These are phyloP conservation scores for Sarocladium strictum DNA, from an alignment of 2,329 filamentous ascomycete species.

Conservation along the genomic window DNA sequence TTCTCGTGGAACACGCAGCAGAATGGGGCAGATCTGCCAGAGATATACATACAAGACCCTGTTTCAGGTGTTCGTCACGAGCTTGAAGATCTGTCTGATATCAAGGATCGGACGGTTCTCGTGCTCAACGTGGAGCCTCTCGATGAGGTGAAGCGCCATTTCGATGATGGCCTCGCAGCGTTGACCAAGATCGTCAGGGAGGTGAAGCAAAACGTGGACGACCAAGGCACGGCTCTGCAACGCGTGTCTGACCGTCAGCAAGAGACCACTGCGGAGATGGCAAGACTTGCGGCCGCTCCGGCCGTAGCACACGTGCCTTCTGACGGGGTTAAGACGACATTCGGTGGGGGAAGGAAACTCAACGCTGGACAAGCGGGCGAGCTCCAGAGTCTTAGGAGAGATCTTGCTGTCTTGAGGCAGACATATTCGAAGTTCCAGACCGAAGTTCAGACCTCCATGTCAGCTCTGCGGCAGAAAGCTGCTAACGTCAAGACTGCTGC, in stretches of 20 bases:
- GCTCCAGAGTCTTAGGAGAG: constrained; percentile 74
- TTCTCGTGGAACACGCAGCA: constrained; percentile 98
- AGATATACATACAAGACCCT: constrained; percentile 96
- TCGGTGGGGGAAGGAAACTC: constrained; percentile 35
- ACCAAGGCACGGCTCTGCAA: constrained; percentile 76
- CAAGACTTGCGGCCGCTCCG: constrained; percentile 46
- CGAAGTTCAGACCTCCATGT: constrained; percentile 85
- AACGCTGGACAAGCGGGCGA: constrained; percentile 65
- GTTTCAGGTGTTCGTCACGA: constrained; percentile 96
- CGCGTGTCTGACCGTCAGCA: constrained; percentile 86
- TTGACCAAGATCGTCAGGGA: constrained; percentile 80
- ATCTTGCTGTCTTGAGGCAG: constrained; percentile 86
- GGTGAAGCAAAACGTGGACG: constrained; percentile 75
- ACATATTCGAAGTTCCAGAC: constrained; percentile 89
- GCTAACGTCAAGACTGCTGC: constrained; percentile 71
- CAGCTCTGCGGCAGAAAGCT: constrained; percentile 74
- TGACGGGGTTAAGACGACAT: constrained; percentile 32
- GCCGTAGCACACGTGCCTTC: constrained; percentile 33
- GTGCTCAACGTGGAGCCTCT: constrained; percentile 88
- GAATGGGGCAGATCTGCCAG: constrained; percentile 85
- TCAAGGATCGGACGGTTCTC: constrained; percentile 93
- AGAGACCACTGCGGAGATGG: constrained; percentile 82
- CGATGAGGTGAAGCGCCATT: constrained; percentile 93
- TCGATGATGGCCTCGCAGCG: constrained; percentile 82
- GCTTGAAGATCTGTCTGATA: constrained; percentile 84